These are phyloP conservation scores for Ceratocystis huliohia DNA, from an alignment of 2,329 filamentous ascomycete genomes.

Conservation along the genomic window DNA sequence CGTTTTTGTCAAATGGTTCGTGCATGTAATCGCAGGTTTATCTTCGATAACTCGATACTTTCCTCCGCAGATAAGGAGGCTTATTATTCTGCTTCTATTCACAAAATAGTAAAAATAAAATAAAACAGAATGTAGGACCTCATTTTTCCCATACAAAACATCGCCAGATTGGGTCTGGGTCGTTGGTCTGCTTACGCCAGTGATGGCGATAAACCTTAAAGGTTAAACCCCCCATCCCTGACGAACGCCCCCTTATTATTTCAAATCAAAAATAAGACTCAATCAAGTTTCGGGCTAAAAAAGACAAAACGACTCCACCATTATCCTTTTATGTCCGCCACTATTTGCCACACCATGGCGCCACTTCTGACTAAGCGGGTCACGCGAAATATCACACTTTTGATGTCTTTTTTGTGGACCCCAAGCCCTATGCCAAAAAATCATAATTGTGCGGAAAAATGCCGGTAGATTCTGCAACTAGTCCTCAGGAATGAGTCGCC, in stretches of 20 bases:
- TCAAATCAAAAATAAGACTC: not conserved
- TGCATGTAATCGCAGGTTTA: not conserved
- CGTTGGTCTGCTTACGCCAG: not conserved
- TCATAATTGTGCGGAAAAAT: slow-evolving; percentile 20
- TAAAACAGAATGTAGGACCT: too few relatives aligned
- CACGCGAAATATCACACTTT: slow-evolving; percentile 14
- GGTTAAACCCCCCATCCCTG: not conserved
- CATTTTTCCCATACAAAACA: not conserved
- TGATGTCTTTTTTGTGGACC: slow-evolving; percentile 14
- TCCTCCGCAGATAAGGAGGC: too few relatives aligned
- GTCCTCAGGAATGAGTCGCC: slow-evolving; percentile 17
- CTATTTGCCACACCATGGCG: not conserved
- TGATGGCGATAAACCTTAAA: not conserved
- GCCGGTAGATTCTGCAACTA: slow-evolving; percentile 16
- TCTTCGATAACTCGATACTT: too few relatives aligned
- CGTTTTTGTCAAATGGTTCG: not conserved
- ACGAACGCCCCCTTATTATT: not conserved
- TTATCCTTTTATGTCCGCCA: not conserved
- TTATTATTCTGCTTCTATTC: too few relatives aligned
- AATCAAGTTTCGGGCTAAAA: not conserved
- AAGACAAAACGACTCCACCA: not conserved
- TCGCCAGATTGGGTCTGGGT: not conserved
- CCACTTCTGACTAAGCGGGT: not conserved
- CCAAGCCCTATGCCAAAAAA: slow-evolving; percentile 20
- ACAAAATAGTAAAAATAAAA: too few relatives aligned